A percentile compares a stretch with the other conserved stretches of the same genome.
These are phyloP conservation scores for Alternaria sp. DNA, from an alignment of 2,329 filamentous ascomycete species.

Conservation along the genomic window DNA sequence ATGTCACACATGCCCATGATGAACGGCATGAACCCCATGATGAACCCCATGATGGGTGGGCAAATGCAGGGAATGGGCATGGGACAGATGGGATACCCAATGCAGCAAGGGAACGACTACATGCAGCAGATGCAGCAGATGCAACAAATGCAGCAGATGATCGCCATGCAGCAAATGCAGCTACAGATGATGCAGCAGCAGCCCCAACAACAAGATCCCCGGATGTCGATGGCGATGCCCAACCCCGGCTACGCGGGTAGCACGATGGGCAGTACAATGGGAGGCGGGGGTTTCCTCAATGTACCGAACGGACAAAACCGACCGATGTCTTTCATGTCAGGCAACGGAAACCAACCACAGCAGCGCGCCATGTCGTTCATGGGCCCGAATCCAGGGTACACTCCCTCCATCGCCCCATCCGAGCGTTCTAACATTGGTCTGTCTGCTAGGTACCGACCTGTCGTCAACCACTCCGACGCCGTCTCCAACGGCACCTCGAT, in stretches of 20 bases:
- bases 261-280: conserved; percentile 29
- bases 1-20: conserved; percentile 39
- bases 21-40: conserved; percentile 29
- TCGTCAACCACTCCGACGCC: conserved; percentile 60
- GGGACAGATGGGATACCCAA: conserved; percentile 57
- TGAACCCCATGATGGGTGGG: conserved; percentile 31
- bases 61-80: conserved; percentile 40
- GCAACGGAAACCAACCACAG: conserved; percentile 55
- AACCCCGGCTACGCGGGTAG: conserved; percentile 27
- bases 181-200: conserved; percentile 63
- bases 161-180: conserved; percentile 57
- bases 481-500: conserved; percentile 38
- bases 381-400: conserved; percentile 63
- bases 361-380: conserved; percentile 41
- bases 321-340: conserved; percentile 56
- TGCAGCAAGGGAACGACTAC: conserved; percentile 72
- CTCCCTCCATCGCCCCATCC: conserved; percentile 90
- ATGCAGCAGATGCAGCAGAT: conserved; percentile 98
- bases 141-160: conserved; percentile 63
- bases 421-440: conserved; percentile 94
- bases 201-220: conserved; percentile 32
- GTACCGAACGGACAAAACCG: conserved; percentile 46
- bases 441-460: conserved; percentile 87
- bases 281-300: conserved; percentile 35
- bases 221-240: conserved; percentile 33